Percentiles rank a stretch among this genome's conserved stretches.
Conservation (phyloP, 768 basidiomycete genomes). For the Boletus barrowsii region DNA sequence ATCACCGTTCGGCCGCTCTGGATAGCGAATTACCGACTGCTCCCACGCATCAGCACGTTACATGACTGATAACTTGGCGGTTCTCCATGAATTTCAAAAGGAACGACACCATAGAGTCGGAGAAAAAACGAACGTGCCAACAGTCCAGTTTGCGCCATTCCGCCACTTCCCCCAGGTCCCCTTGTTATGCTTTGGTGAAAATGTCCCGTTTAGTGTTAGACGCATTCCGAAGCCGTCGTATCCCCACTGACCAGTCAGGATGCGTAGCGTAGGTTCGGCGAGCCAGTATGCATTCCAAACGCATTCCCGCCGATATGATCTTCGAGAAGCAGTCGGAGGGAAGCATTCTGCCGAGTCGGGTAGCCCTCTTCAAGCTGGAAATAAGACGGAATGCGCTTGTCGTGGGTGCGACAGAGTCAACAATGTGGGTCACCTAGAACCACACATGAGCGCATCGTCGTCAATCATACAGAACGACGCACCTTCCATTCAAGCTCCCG, state of each 20-base stretch:
- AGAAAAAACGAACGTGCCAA: slow-evolving; percentile 46
- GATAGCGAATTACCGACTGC: too few relatives aligned
- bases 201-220: slow-evolving; percentile 67
- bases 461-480: neutral
- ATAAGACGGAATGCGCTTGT: slow-evolving; percentile 64
- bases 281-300: slow-evolving; percentile 54
- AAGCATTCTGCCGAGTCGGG: slow-evolving; percentile 66
- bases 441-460: neutral
- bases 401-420: slow-evolving; percentile 62
- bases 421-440: slow-evolving; percentile 63
- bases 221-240: slow-evolving; percentile 65
- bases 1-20: too few relatives aligned
- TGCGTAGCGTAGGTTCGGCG: too few relatives aligned
- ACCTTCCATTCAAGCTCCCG: slow-evolving; percentile 75
- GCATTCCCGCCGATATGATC: slow-evolving; percentile 65
- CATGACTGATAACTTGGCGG: neutral
- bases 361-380: slow-evolving; percentile 67
- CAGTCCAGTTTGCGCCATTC: slow-evolving; percentile 75
- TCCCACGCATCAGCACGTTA: neutral
- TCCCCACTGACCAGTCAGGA: slow-evolving; percentile 60
- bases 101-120: neutral
- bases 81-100: slow-evolving; percentile 6
- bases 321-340: slow-evolving; percentile 87
- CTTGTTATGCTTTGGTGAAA: slow-evolving; percentile 67
- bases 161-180: slow-evolving; percentile 67